Evolutionary conservation across 208 protist genomes (phyloP).

Genomic region (Crithidia expoeki): DNA sequence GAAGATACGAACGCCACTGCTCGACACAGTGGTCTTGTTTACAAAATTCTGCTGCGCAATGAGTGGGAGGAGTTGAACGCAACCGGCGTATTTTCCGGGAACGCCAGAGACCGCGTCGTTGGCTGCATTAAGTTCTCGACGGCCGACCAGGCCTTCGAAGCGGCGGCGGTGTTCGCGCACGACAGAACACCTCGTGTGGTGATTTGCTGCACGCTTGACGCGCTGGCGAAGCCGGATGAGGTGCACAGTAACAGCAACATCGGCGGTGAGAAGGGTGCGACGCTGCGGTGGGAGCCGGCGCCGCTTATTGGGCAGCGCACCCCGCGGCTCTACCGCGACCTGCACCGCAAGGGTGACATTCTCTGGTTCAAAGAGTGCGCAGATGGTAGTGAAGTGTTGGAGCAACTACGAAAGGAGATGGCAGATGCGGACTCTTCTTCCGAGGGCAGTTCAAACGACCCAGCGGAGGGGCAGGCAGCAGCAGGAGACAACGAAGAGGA

Average conservation of each 20-base stretch:
- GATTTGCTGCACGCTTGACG: constrained; percentile 17
- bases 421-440: constrained; percentile 13
- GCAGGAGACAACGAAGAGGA: neutral
- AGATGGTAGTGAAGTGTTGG: neutral
- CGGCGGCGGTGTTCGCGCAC: neutral
- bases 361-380: constrained; percentile 17
- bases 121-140: constrained; percentile 9
- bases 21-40: neutral
- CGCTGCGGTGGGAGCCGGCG: constrained; percentile 23
- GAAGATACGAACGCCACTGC: neutral
- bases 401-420: constrained; percentile 1
- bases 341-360: constrained; percentile 12
- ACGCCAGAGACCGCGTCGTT: neutral
- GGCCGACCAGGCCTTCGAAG: constrained; percentile 13
- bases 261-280: neutral
- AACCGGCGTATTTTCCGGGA: constrained; percentile 8
- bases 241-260: neutral
- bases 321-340: constrained; percentile 19
- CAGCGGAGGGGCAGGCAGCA: neutral
- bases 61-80: constrained; percentile 14
- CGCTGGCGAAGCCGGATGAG: constrained; percentile 12
- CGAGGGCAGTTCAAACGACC: constrained; percentile 5
- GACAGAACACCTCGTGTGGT: neutral
- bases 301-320: constrained; percentile 3
- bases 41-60: constrained; percentile 9